Evolutionary conservation across 1,139 yeast genomes (phyloP).

Genomic region (Zygosaccharomyces pseudobailii): DNA sequence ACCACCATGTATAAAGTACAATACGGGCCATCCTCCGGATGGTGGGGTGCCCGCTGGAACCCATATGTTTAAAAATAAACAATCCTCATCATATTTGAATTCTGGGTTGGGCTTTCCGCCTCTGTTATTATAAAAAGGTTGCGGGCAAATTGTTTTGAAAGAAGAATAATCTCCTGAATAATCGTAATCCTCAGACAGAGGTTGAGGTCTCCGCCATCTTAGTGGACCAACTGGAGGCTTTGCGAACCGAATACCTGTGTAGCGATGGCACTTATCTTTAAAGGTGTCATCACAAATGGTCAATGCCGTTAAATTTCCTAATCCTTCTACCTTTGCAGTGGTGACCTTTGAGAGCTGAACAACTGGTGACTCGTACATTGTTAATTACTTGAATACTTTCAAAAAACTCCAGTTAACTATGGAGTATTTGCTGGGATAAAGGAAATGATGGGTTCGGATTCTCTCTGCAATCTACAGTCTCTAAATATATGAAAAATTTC

Average conservation of each 20-base stretch:
- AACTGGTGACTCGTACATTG: conserved; percentile 9
- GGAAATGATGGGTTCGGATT: too few relatives aligned
- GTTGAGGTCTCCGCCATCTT: conserved; percentile 32
- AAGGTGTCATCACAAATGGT: conserved; percentile 4
- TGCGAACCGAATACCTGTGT: conserved; percentile 22
- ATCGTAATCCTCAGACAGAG: conserved; percentile 33
- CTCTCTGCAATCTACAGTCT: too few relatives aligned
- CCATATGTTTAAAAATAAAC: conserved; percentile 36
- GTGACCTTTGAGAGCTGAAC: conserved; percentile 4
- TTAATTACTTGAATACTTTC: not conserved
- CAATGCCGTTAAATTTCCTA: conserved; percentile 10
- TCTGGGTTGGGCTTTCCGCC: conserved; percentile 26
- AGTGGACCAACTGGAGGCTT: conserved; percentile 26
- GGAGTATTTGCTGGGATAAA: too few relatives aligned
- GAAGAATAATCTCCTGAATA: conserved; percentile 36
- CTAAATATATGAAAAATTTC: too few relatives aligned
- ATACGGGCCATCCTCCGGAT: conserved; percentile 34
- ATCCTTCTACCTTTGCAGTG: conserved; percentile 2
- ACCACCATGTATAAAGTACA: conserved; percentile 41
- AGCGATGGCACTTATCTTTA: conserved; percentile 10
- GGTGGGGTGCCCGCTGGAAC: conserved; percentile 38
- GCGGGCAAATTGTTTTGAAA: conserved; percentile 36
- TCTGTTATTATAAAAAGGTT: conserved; percentile 22
- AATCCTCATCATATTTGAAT: conserved; percentile 37
- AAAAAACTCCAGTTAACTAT: too few relatives aligned